Evolutionary conservation across 1,284 basidiomycete species (phyloP).

Genomic region (Schizophyllum commune): DNA sequence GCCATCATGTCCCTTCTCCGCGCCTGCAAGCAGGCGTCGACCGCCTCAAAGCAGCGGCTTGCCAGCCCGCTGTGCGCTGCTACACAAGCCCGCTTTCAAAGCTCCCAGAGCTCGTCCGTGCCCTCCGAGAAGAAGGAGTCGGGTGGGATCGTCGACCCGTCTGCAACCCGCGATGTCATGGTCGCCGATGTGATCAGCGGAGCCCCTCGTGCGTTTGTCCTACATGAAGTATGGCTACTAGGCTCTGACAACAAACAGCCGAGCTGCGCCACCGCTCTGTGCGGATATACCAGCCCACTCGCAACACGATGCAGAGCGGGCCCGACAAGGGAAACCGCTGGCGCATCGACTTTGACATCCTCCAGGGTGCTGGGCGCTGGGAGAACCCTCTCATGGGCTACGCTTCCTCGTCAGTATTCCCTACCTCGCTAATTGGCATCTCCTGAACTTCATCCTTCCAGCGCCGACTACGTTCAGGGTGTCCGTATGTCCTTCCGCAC

Average conservation of each 20-base stretch:
- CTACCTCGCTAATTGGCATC: not conserved
- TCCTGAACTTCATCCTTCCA: slow-evolving; percentile 22
- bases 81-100: slow-evolving; percentile 19
- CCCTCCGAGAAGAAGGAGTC: slow-evolving; percentile 13
- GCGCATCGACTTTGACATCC: slow-evolving; percentile 92
- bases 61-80: slow-evolving; percentile 9
- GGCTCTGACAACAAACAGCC: slow-evolving; percentile 33
- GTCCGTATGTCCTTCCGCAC: slow-evolving; percentile 82
- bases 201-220: slow-evolving; percentile 52
- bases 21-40: slow-evolving; percentile 19
- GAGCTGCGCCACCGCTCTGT: slow-evolving; percentile 85
- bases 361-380: slow-evolving; percentile 89
- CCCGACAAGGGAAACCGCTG: slow-evolving; percentile 82
- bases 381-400: slow-evolving; percentile 99
- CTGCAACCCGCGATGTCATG: slow-evolving; percentile 48
- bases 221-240: not conserved
- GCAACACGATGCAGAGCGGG: slow-evolving; percentile 94
- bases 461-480: slow-evolving; percentile 97
- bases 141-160: slow-evolving; percentile 27
- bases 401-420: slow-evolving; percentile 72
- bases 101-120: slow-evolving; percentile 15
- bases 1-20: slow-evolving; percentile 26
- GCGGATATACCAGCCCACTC: slow-evolving; percentile 89
- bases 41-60: slow-evolving; percentile 13
- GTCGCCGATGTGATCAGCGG: slow-evolving; percentile 74